Conservation (phyloP, 305 asterid genomes). For the Fraxinus paxiana region DNA sequence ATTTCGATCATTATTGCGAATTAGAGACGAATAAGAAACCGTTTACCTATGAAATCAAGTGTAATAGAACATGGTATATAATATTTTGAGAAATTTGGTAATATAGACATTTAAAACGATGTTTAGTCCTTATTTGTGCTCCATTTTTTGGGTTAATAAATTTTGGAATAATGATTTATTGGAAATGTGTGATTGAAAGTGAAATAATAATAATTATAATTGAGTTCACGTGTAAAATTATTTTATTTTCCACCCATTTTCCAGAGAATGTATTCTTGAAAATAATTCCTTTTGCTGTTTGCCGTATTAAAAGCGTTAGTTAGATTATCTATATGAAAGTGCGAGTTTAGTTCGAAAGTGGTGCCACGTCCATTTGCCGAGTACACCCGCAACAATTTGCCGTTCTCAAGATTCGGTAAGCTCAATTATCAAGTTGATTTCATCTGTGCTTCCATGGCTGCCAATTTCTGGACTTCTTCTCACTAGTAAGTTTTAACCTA, state of each 20-base stretch:
- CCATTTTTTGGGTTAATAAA: background rate
- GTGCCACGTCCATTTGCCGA: background rate
- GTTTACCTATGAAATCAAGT: background rate
- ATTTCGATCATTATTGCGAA: background rate
- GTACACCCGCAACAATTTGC: background rate
- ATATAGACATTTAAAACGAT: background rate
- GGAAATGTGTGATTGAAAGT: background rate
- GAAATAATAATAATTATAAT: no score
- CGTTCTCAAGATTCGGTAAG: background rate
- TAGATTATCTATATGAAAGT: background rate
- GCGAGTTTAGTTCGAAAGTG: background rate
- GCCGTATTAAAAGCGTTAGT: background rate
- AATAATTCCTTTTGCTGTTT: no score
- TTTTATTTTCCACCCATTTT: no score
- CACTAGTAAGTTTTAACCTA: slow-evolving; percentile 51
- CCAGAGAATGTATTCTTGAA: no score
- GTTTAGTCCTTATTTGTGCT: background rate
- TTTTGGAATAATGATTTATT: background rate
- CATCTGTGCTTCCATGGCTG: slow-evolving; percentile 51
- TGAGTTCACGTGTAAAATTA: no score
- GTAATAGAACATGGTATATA: background rate
- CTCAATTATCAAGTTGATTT: background rate
- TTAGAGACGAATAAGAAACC: background rate
- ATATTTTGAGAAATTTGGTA: background rate
- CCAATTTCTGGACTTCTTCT: slow-evolving; percentile 91